Conservation (phyloP, 331 rosid species). For the Ulmus americana region DNA sequence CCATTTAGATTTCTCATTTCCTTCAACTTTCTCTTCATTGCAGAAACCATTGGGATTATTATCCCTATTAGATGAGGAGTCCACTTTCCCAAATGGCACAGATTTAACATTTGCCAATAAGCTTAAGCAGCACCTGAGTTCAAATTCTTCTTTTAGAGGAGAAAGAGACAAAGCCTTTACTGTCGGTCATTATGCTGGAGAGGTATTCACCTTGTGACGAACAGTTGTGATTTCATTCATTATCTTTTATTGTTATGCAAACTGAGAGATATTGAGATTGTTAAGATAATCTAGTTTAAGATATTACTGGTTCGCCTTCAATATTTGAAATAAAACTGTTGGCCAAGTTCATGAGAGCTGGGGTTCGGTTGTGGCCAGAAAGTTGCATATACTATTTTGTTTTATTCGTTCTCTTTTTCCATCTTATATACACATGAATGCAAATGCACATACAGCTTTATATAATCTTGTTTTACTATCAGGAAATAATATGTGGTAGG, state of each 20-base stretch:
- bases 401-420: neutral
- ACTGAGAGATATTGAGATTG: neutral
- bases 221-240: slow-evolving; percentile 8
- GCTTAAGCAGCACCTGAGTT: slow-evolving; percentile 85
- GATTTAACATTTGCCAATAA: slow-evolving; percentile 91
- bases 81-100: slow-evolving; percentile 94
- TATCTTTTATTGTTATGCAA: neutral
- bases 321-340: too few relatives aligned
- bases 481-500: neutral
- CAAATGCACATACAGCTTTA: neutral
- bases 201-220: slow-evolving; percentile 52
- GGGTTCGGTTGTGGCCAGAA: neutral
- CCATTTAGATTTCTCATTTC: slow-evolving; percentile 16
- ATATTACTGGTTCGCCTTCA: too few relatives aligned
- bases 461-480: neutral
- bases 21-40: slow-evolving; percentile 25
- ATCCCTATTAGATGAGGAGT: slow-evolving; percentile 91
- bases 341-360: too few relatives aligned
- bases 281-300: neutral
- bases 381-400: neutral
- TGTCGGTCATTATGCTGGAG: slow-evolving; percentile 94
- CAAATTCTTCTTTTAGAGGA: slow-evolving; percentile 83
- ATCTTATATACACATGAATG: neutral
- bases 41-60: slow-evolving; percentile 97
- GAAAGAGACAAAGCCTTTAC: slow-evolving; percentile 83